Base-by-base conservation (phyloP, 2,329 filamentous ascomycete genomes). In the Alternaria sp. region DNA sequence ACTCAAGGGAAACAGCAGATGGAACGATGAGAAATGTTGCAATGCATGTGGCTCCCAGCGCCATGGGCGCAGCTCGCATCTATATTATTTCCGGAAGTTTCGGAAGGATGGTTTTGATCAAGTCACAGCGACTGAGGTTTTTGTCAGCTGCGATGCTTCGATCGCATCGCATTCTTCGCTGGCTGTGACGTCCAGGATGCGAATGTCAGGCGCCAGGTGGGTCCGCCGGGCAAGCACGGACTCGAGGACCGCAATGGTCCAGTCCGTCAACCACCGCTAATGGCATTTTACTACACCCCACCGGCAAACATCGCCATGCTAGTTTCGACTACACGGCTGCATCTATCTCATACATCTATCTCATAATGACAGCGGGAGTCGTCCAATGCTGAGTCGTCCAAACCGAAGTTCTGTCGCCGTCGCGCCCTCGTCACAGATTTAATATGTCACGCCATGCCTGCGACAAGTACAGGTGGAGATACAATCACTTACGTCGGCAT, bases 81-180 rank as follows among this genome's bases (percentile, higher is more conserved):
- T 60, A 58, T 66, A 61, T 60, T 60, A 54, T 60, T 41, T 56
- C 55, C 69, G 70, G 69, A 72, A 67, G 58, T 59, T 62, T 62
- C 69, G 71, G 71, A 72, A 65, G 45, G 49, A 23, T 45, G 41
- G 58, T 42, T 33, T 57, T 31, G 29, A 53, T 51, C 55, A 52
- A 56, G 54, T 50, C 66, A 71, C 69, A 59, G 63, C 58, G 54
- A 67, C 50, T 62, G 45, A 58, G 45, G 50, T 72, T 40, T 40
- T 72, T 69, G 70, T 73, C 65, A 73, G 68, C 69, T 56, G 56
- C 62, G 58, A 61, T 61, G 33, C 51, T 69, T 65, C 61, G 66
- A 64, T 65, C 58, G 62, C 69, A 63, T 66, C 60, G 63, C 69
- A 57, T 48, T 56, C 63, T 62, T 55, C 48, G 52, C 57, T 42